phyloP scores from a whole-genome alignment of 2,329 filamentous ascomycete species.

The Fusarium falciforme region DNA sequence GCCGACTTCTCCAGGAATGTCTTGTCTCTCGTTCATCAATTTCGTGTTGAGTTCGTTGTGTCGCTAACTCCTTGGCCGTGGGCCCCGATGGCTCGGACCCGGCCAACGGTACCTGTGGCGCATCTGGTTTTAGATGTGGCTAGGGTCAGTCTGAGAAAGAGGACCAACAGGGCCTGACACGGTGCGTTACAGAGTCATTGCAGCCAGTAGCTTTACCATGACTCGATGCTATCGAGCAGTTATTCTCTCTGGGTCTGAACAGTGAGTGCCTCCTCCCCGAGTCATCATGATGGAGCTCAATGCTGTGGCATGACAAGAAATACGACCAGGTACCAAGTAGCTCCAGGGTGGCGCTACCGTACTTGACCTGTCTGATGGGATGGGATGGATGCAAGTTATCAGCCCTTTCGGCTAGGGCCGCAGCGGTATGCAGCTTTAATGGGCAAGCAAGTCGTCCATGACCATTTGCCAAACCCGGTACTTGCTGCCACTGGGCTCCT shows the following conservation, averaged over 20 bases:
- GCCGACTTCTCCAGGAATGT: background rate
- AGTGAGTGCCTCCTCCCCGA: background rate
- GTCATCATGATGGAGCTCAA: background rate
- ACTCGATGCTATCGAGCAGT: background rate
- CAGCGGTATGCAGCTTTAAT: constrained; percentile 2
- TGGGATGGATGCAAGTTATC: background rate
- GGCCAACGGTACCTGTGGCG: constrained; percentile 2
- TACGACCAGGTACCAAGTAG: background rate
- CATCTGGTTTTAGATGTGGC: constrained; percentile 21
- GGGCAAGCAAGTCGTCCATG: background rate
- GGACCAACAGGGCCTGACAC: background rate
- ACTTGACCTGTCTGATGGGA: background rate
- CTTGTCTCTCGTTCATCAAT: background rate
- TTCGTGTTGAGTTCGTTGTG: background rate
- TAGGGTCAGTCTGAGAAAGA: background rate
- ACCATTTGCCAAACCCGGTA: background rate
- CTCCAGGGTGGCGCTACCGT: background rate
- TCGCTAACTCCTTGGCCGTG: background rate
- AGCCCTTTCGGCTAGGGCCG: background rate
- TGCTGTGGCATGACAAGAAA: background rate
- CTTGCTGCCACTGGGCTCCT: background rate
- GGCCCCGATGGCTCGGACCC: background rate
- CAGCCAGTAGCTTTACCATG: background rate
- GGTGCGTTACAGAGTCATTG: background rate
- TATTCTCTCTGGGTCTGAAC: background rate